phyloP scores from a whole-genome alignment of 768 basidiomycete genomes.

The Daedaleopsis sinensis region DNA sequence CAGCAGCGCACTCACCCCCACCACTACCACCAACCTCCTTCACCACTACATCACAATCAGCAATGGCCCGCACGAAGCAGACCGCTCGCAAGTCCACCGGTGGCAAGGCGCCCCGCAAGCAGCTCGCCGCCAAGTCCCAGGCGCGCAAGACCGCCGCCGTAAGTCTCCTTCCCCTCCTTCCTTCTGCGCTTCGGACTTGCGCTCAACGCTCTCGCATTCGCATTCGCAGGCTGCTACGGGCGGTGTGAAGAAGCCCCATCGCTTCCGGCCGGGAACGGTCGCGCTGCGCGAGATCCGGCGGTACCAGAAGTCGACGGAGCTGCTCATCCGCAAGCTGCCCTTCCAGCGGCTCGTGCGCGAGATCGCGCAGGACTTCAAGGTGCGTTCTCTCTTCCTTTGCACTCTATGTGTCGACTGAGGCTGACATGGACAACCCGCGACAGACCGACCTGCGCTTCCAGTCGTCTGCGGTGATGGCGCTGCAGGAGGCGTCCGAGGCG shows the following conservation, averaged over 20 bases:
- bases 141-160: conserved; percentile 62
- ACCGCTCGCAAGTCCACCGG: conserved; percentile 79
- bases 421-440: not conserved
- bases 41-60: conserved; percentile 4
- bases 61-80: conserved; percentile 78
- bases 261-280: too few species aligned
- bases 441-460: conserved; percentile 66
- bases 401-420: too few species aligned
- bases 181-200: not conserved
- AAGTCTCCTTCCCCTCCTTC: not conserved
- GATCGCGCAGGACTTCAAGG: conserved; percentile 70
- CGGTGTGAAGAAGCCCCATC: conserved; percentile 65
- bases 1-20: not conserved
- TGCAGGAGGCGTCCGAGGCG: conserved; percentile 61
- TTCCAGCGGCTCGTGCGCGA: conserved; percentile 69
- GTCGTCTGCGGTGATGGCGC: conserved; percentile 64
- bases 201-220: not conserved
- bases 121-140: conserved; percentile 65
- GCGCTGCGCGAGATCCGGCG: too few species aligned
- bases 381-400: conserved; percentile 21
- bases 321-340: too few species aligned
- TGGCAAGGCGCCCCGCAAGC: conserved; percentile 76
- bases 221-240: conserved; percentile 45
- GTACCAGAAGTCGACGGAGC: too few species aligned
- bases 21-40: conserved; percentile 7